Evolutionary conservation across 2,329 filamentous ascomycete genomes (phyloP), one percentile per base, ranked within the genome.

Genomic region (Sporothrix pallida): DNA sequence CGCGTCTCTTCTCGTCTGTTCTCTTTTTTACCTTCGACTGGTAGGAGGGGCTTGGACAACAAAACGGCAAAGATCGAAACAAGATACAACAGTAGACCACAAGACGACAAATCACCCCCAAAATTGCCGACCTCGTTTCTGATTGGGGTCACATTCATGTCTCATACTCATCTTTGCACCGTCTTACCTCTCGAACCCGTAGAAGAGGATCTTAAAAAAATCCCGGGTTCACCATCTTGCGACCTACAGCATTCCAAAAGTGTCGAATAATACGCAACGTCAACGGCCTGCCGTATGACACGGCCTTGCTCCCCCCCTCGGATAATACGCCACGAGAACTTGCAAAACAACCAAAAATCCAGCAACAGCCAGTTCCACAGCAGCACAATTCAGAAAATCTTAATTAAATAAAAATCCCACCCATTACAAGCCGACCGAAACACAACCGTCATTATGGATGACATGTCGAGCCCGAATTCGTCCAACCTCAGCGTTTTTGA

Each of bases 401-500:
- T 26, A 26, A 26, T 26, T 26, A 65, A n/a, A 9, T 15, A 8
- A 17, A 8, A 20, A 13, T 17, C 15, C 12, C 50, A 56, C 31
- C 67, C 12, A 2, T 9, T 17, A 52, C 20, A 26, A 56, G 52
- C 20, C 46, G 44, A 4, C 12, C 42, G 3, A 48, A 13, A 46
- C 23, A 46, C 31, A 13, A 70, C 20, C 31, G 48, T 42, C 46
- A 48, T 63, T 72, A 77, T 76, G 75, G 76, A 77, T n/a, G 75
- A 76, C 20, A 26, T 75, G 17, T 75, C 76, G 26, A 77, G 75
- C 52, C 74, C 76, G 31, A 75, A 71, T 65, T 76, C 75, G 52
- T 76, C 76, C 12, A 72, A 71, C 23, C 71, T 74, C 26, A 77
- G 75, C 65, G 73, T 77, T 31, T 77, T 76, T 54, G 76, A 75